phyloP scores from a whole-genome alignment of 2,329 filamentous ascomycete genomes.

The Amauroascus niger region DNA sequence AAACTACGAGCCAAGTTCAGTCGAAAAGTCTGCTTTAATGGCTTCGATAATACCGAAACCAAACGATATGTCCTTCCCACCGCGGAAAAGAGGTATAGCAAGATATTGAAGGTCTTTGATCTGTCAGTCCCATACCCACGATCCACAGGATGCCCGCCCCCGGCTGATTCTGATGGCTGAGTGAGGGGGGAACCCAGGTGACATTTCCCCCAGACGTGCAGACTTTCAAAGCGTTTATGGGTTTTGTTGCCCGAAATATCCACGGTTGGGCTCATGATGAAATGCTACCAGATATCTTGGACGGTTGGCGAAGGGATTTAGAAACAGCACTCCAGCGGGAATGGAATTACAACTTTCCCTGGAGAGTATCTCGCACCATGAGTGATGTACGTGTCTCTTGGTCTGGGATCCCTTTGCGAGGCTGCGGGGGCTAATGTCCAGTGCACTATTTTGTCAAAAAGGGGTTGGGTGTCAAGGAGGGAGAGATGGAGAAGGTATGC shows the following conservation, averaged over 20 bases:
- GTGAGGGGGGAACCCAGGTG: no score
- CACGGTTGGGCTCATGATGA: background rate
- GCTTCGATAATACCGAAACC: no score
- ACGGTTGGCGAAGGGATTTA: constrained; percentile 2
- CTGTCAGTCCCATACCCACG: no score
- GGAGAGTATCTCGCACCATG: background rate
- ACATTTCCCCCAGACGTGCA: no score
- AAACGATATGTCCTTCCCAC: no score
- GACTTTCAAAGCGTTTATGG: constrained; percentile 7
- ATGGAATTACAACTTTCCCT: background rate
- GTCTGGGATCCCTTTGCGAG: background rate
- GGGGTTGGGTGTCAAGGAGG: background rate
- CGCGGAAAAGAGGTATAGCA: no score
- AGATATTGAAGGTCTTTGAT: no score
- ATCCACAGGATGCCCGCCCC: no score
- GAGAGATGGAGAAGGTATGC: background rate
- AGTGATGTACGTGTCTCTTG: constrained; percentile 1
- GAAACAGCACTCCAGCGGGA: constrained; percentile 3
- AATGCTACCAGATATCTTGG: background rate
- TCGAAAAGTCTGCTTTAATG: no score
- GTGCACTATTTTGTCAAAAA: background rate
- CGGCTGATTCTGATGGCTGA: no score
- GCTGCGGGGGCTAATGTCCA: background rate
- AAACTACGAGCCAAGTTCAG: no score
- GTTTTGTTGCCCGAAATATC: background rate